phyloP scores from a whole-genome alignment of 163 green algal genomes.

The Trebouxia gelatinosa region DNA sequence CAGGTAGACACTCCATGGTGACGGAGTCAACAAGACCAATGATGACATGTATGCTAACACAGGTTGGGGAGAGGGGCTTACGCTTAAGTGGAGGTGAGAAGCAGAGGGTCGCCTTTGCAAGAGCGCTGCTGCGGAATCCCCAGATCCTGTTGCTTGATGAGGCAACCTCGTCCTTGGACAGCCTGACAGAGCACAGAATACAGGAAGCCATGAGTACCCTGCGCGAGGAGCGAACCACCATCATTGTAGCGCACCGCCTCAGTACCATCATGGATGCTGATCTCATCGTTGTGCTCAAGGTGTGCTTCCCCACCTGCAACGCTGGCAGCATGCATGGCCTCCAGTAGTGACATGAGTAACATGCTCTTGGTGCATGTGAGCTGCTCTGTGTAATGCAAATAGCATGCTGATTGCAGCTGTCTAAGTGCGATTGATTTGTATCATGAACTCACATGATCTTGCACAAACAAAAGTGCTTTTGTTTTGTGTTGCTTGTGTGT shows the following conservation, averaged over 20 bases:
- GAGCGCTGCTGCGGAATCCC: conserved; percentile 48
- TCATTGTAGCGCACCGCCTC: conserved; percentile 96
- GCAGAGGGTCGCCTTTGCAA: conserved; percentile 85
- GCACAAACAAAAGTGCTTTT: no score
- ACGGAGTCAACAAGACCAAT: no score
- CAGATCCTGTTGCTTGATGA: conserved; percentile 90
- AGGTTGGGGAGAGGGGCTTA: conserved; percentile 83
- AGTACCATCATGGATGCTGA: conserved; percentile 91
- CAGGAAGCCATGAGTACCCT: conserved; percentile 53
- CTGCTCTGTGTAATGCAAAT: neutral
- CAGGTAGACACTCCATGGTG: no score
- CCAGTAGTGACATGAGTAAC: neutral
- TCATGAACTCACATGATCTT: no score
- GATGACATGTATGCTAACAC: no score
- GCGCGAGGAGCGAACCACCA: conserved; percentile 78
- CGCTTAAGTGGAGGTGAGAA: conserved; percentile 88
- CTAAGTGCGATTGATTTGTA: neutral
- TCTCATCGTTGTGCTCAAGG: conserved; percentile 38
- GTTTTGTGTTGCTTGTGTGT: no score
- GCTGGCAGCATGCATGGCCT: neutral
- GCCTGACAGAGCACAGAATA: conserved; percentile 75
- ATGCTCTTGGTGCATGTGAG: neutral
- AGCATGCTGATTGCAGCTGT: neutral
- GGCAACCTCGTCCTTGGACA: conserved; percentile 91
- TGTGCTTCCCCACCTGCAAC: conserved; percentile 2